Conservation (phyloP, 768 basidiomycete species). For the Pleurotus giganteus region DNA sequence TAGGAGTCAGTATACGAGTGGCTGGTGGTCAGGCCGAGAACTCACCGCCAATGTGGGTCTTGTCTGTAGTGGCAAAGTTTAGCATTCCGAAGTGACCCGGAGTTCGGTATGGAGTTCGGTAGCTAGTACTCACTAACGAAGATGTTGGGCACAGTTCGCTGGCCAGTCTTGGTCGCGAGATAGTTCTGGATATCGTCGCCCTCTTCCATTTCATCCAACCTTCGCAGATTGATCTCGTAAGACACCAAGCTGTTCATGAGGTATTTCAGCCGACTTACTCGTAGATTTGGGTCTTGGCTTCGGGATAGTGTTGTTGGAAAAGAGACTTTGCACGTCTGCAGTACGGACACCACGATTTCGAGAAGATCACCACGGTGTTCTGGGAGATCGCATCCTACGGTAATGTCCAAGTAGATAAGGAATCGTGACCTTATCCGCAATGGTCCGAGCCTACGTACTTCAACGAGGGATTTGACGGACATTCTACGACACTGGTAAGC, state of each 20-base stretch:
- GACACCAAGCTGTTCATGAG: neutral
- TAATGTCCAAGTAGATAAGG: no score
- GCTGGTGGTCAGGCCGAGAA: neutral
- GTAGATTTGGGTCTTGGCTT: slow-evolving; percentile 23
- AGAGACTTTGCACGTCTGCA: slow-evolving; percentile 34
- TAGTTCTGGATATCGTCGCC: slow-evolving; percentile 66
- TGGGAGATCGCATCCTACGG: slow-evolving; percentile 32
- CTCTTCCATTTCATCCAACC: slow-evolving; percentile 60
- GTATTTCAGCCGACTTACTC: slow-evolving; percentile 27
- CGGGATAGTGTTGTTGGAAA: slow-evolving; percentile 23
- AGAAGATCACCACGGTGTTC: slow-evolving; percentile 42
- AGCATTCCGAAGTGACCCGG: neutral
- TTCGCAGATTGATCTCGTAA: slow-evolving; percentile 22
- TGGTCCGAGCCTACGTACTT: no score
- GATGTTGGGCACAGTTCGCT: slow-evolving; percentile 73
- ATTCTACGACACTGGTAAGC: no score
- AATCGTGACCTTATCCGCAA: no score
- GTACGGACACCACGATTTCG: slow-evolving; percentile 38
- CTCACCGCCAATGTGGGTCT: slow-evolving; percentile 56
- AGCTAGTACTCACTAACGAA: slow-evolving; percentile 59
- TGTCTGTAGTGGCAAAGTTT: slow-evolving; percentile 27
- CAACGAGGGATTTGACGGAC: neutral
- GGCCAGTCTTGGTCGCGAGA: slow-evolving; percentile 58
- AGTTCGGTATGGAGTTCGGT: neutral
- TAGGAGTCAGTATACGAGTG: no score